These are phyloP conservation scores for Ophiostoma ips DNA, from an alignment of 2,329 filamentous ascomycete genomes.

Conservation along the genomic window DNA sequence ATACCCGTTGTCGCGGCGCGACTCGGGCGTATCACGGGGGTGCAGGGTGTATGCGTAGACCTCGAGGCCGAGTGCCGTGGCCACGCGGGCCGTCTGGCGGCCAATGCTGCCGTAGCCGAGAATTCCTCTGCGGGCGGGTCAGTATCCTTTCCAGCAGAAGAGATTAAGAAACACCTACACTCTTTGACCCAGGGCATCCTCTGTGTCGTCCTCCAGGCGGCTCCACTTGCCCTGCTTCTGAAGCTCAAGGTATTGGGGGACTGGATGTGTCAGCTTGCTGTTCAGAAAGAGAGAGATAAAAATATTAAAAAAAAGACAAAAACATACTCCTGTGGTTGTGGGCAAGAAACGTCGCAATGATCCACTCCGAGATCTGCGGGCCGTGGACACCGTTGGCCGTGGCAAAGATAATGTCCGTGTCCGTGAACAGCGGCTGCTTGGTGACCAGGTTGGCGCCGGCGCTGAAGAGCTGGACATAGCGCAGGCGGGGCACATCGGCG, in stretches of 20 bases:
- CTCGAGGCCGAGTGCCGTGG: constrained; percentile 52
- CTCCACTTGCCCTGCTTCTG: constrained; percentile 32
- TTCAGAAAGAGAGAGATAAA: background rate
- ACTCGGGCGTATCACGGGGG: constrained; percentile 51
- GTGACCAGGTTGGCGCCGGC: constrained; percentile 39
- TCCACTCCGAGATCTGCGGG: constrained; percentile 44
- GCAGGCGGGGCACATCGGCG: constrained; percentile 31
- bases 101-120: constrained; percentile 42
- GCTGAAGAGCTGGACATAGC: constrained; percentile 39
- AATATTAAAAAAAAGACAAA: no score
- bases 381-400: constrained; percentile 46
- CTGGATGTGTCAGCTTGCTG: constrained; percentile 16
- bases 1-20: constrained; percentile 49
- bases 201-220: constrained; percentile 18
- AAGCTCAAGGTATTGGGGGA: constrained; percentile 30
- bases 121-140: constrained; percentile 29
- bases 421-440: constrained; percentile 31
- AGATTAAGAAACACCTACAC: constrained; percentile 27
- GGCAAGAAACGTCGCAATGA: constrained; percentile 36
- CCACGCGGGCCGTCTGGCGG: constrained; percentile 40
- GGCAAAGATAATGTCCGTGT: constrained; percentile 35
- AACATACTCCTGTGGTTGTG: constrained; percentile 33
- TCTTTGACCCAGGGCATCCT: constrained; percentile 33
- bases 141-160: background rate
- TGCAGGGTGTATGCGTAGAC: constrained; percentile 64